Conservation (phyloP, 371 early-diverging fungal species). For the Batrachochytrium dendrobatidis region DNA sequence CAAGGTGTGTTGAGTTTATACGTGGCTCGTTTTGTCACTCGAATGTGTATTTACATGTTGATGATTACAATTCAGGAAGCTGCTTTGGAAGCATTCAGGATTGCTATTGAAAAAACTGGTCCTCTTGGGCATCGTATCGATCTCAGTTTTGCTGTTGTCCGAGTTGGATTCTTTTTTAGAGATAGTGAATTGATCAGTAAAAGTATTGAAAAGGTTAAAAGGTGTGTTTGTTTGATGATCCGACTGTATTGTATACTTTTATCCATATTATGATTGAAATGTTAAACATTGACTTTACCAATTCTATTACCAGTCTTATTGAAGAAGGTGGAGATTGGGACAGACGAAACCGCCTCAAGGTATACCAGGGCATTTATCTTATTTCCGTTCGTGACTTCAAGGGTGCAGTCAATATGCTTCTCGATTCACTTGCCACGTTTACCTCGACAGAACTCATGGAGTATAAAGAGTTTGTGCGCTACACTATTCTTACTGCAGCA, state of each 20-base stretch:
- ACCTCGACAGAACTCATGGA: constrained; percentile 94
- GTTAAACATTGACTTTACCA: neutral
- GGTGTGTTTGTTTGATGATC: constrained; percentile 22
- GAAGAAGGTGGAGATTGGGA: constrained; percentile 99
- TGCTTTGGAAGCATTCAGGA: constrained; percentile 74
- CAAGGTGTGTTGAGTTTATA: constrained; percentile 54
- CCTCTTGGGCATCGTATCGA: constrained; percentile 90
- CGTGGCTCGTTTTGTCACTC: neutral
- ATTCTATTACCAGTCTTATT: constrained; percentile 62
- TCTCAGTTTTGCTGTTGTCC: constrained; percentile 81
- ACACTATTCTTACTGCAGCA: constrained; percentile 83
- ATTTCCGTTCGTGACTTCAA: constrained; percentile 95
- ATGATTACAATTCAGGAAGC: constrained; percentile 54
- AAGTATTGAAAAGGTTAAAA: constrained; percentile 73
- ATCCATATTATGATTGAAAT: neutral
- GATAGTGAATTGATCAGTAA: constrained; percentile 72
- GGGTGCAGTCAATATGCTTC: constrained; percentile 78
- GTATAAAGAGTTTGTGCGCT: constrained; percentile 95
- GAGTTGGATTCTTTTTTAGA: constrained; percentile 90
- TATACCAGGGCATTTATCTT: constrained; percentile 91
- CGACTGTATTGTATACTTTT: neutral
- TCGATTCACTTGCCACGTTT: constrained; percentile 96
- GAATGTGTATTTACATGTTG: neutral
- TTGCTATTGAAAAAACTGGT: constrained; percentile 75
- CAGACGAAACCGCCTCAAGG: constrained; percentile 97